Evolutionary conservation across 2,329 filamentous ascomycete species (phyloP).

Genomic region (Fusarium stilboides): DNA sequence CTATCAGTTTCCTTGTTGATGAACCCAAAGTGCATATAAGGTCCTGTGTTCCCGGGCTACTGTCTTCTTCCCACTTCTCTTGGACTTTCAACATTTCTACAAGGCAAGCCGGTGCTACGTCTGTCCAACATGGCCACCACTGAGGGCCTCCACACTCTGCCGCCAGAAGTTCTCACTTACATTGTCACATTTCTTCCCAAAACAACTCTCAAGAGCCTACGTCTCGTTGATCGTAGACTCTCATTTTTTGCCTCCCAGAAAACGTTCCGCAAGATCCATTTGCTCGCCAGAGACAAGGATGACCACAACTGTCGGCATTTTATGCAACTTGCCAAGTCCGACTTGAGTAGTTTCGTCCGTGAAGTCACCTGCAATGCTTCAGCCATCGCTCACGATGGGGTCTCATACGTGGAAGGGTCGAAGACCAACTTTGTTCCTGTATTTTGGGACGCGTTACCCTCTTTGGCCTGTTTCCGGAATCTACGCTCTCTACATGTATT

Average conservation of each 20-base stretch:
- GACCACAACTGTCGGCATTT: neutral
- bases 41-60: accelerated
- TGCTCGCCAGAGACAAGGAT: neutral
- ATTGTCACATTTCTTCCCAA: neutral
- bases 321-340: neutral
- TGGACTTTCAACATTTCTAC: neutral
- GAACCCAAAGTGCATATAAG: neutral
- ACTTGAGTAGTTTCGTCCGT: neutral
- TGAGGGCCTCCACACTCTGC: neutral
- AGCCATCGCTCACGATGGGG: neutral
- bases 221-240: neutral
- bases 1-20: neutral
- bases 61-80: neutral
- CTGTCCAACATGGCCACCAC: neutral
- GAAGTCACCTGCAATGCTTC: conserved; percentile 3
- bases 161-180: neutral
- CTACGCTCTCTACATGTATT: neutral
- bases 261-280: neutral
- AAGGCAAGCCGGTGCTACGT: neutral
- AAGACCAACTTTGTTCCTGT: neutral
- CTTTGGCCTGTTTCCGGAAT: neutral
- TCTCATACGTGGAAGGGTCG: neutral
- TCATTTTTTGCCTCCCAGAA: neutral
- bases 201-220: neutral
- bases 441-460: neutral